Evolutionary conservation across 2,329 filamentous ascomycete species (phyloP).

Genomic region (Stemphylium lycopersici): DNA sequence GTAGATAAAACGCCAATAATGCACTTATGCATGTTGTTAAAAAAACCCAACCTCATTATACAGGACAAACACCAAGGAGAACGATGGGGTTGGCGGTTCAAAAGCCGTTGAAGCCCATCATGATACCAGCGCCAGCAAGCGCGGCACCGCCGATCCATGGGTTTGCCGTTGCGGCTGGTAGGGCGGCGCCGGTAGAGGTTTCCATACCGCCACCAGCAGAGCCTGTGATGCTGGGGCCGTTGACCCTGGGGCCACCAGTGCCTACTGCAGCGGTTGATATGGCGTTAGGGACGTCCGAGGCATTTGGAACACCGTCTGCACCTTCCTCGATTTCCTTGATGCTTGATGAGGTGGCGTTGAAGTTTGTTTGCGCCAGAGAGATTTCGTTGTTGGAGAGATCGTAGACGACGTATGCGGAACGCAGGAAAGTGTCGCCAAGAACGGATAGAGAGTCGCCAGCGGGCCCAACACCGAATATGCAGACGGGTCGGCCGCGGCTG

Average conservation of each 20-base stretch:
- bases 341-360: conserved; percentile 59
- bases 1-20: neutral
- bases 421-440: conserved; percentile 67
- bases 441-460: conserved; percentile 56
- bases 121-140: conserved; percentile 36
- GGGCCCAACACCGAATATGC: conserved; percentile 58
- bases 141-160: conserved; percentile 42
- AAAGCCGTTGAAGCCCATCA: conserved; percentile 44
- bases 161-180: conserved; percentile 32
- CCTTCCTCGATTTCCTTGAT: conserved; percentile 62
- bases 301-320: conserved; percentile 57
- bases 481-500: conserved; percentile 49
- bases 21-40: conserved; percentile 5
- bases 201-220: conserved; percentile 3
- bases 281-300: conserved; percentile 58
- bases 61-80: conserved; percentile 11
- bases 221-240: conserved; percentile 32
- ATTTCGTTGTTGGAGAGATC: conserved; percentile 66
- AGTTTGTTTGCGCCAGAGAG: conserved; percentile 65
- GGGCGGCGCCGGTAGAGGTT: conserved; percentile 21
- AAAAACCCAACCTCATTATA: conserved; percentile 6
- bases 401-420: conserved; percentile 68
- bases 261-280: conserved; percentile 55
- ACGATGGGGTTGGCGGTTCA: conserved; percentile 16
- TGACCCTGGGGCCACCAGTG: conserved; percentile 54